phyloP scores from a whole-genome alignment of 108 stramenopile genomes.

The Schizochytrium sp. region DNA sequence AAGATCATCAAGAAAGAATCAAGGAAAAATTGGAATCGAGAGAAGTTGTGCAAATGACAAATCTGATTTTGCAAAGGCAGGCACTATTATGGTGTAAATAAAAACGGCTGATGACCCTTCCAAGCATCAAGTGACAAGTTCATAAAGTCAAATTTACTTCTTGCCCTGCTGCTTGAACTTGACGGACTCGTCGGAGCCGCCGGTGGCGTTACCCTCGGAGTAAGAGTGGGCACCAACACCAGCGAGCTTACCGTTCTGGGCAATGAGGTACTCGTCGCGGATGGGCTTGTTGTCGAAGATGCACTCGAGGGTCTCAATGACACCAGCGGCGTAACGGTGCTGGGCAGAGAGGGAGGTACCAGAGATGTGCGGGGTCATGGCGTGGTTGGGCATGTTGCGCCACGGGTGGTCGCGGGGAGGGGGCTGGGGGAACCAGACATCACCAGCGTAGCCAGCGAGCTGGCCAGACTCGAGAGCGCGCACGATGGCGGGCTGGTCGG shows the following conservation, averaged over 20 bases:
- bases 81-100: not conserved
- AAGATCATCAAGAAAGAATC: too few relatives aligned
- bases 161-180: slow-evolving; percentile 63
- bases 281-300: slow-evolving; percentile 60
- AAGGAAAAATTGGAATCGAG: too few relatives aligned
- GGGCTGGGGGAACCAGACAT: slow-evolving; percentile 60
- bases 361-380: slow-evolving; percentile 59
- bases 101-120: not conserved
- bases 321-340: slow-evolving; percentile 61
- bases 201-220: slow-evolving; percentile 52
- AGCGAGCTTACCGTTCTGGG: slow-evolving; percentile 56
- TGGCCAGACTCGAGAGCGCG: slow-evolving; percentile 54
- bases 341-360: slow-evolving; percentile 59
- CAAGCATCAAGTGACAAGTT: not conserved
- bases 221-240: slow-evolving; percentile 56
- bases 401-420: slow-evolving; percentile 55
- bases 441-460: slow-evolving; percentile 60
- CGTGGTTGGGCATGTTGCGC: slow-evolving; percentile 59
- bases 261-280: slow-evolving; percentile 57
- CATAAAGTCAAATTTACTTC: not conserved
- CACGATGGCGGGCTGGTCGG: slow-evolving; percentile 37
- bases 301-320: slow-evolving; percentile 58
- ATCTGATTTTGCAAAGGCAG: too few relatives aligned
- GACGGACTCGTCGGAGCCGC: slow-evolving; percentile 33
- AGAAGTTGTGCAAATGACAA: too few relatives aligned